Evolutionary conservation across 805 yeast species (phyloP), one percentile per base, ranked within the genome.

Genomic region (Metschnikowia lachancei): DNA sequence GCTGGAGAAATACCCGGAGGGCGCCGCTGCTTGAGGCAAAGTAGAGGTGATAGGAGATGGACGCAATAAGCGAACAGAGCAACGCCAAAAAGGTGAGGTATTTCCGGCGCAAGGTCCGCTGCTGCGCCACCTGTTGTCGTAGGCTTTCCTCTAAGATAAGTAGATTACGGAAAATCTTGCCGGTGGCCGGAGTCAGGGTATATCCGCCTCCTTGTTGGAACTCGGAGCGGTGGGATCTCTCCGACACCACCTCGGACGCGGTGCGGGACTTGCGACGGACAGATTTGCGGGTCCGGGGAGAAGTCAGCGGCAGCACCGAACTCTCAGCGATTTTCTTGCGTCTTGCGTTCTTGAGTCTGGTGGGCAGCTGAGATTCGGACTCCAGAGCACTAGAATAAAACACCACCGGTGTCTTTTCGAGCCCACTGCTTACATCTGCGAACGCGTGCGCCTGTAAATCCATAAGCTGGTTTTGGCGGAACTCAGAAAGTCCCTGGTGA

Each of bases 131-230:
- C 66, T 92, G 98, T 50, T 78, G 82, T 33, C 97, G 75, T 41
- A 94, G 70, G 45, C 88, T 82, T 60, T 91, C 96, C 64, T 92
- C 99, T 43, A 91, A 64, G 13, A 92, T 85, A 39, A 92, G 69
- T 54, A 94, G 66, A 62, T 92, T 90, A 39, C 95, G 77, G 63
- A 84, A 88, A 13, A 89, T 82, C 70, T 85, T 83, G 1, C 90
- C 86, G 0, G 86, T 76, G 7, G 82, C 78, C 2, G 75, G 76
- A 7, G 58, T 54, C 54, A 46, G 55, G 33, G 58, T 53, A 29
- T 54, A 54, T 2, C 58, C 58, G 18, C 57, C 47, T 12, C 56
- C 57, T 32, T 36, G 48, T 12, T 39, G 48, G 37, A 37, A 34
- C 32, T 53, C 57, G 4, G 55, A 48, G 24, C 57, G 50, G 38